These are phyloP conservation scores for Rhizomucor pusillus DNA, from an alignment of 371 early-diverging fungal genomes.

Conservation along the genomic window DNA sequence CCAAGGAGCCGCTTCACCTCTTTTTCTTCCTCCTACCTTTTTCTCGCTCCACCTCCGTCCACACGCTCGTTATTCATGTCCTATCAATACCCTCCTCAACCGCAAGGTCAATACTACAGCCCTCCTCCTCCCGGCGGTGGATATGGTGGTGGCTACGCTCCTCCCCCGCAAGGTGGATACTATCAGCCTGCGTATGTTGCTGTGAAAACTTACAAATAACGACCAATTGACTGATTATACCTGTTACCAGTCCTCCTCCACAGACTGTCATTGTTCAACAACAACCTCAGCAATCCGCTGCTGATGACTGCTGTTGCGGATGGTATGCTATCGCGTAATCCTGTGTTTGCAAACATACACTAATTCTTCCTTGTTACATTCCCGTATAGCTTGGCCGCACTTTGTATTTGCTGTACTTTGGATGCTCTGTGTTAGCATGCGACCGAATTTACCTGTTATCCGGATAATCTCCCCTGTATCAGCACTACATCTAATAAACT, in stretches of 20 bases:
- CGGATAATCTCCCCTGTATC: neutral
- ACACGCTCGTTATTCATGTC: no score
- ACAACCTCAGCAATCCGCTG: constrained; percentile 12
- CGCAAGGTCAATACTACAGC: constrained; percentile 1
- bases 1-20: no score
- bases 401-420: constrained; percentile 19
- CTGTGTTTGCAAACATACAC: neutral
- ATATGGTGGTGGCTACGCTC: constrained; percentile 11
- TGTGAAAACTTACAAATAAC: neutral
- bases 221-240: neutral
- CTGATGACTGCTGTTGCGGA: constrained; percentile 19
- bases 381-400: constrained; percentile 10
- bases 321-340: constrained; percentile 16
- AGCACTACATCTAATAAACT: neutral
- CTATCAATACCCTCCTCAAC: constrained; percentile 20
- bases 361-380: neutral
- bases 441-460: no score
- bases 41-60: constrained; percentile 8
- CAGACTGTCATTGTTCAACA: constrained; percentile 17
- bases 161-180: constrained; percentile 10
- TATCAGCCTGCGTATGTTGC: constrained; percentile 21
- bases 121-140: constrained; percentile 14
- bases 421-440: constrained; percentile 13
- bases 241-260: constrained; percentile 16
- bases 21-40: constrained; percentile 11